Conservation (phyloP, 768 basidiomycete genomes). For the Pleurotus pulmonarius region DNA sequence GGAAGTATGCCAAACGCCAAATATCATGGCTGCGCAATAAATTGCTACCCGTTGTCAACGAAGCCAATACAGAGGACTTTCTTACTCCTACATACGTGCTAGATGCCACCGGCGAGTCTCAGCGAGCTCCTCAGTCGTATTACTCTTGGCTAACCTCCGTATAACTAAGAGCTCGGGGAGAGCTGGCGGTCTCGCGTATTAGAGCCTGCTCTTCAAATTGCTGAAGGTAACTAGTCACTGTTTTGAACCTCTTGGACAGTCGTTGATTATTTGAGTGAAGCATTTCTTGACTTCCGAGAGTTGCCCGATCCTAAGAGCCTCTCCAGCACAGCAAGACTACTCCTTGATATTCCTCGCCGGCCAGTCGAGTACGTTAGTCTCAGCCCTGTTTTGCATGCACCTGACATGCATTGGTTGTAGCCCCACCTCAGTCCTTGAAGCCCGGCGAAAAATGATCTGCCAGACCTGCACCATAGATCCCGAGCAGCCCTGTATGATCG, state of each 20-base stretch:
- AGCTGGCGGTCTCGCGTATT: slow-evolving; percentile 58
- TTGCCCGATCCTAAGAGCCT: slow-evolving; percentile 57
- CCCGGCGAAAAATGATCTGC: slow-evolving; percentile 58
- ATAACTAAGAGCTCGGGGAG: slow-evolving; percentile 43
- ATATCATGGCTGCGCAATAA: slow-evolving; percentile 92
- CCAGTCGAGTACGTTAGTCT: slow-evolving; percentile 38
- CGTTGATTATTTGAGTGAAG: slow-evolving; percentile 28
- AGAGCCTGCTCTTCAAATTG: slow-evolving; percentile 44
- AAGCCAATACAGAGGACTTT: slow-evolving; percentile 36
- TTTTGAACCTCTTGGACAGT: neutral
- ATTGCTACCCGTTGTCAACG: slow-evolving; percentile 66
- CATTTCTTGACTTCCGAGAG: slow-evolving; percentile 43
- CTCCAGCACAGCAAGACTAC: slow-evolving; percentile 48
- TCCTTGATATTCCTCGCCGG: slow-evolving; percentile 46
- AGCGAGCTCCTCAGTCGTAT: neutral
- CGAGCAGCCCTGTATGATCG: slow-evolving; percentile 63
- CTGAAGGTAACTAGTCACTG: slow-evolving; percentile 34
- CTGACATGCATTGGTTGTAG: slow-evolving; percentile 29
- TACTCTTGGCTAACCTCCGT: neutral
- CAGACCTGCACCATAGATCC: slow-evolving; percentile 55
- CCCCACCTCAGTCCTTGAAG: slow-evolving; percentile 50
- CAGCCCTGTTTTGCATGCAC: neutral
- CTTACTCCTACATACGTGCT: slow-evolving; percentile 47
- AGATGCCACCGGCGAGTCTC: slow-evolving; percentile 59
- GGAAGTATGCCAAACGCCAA: slow-evolving; percentile 90